phyloP scores from a whole-genome alignment of 768 basidiomycete species.

The Scleroderma bovista region DNA sequence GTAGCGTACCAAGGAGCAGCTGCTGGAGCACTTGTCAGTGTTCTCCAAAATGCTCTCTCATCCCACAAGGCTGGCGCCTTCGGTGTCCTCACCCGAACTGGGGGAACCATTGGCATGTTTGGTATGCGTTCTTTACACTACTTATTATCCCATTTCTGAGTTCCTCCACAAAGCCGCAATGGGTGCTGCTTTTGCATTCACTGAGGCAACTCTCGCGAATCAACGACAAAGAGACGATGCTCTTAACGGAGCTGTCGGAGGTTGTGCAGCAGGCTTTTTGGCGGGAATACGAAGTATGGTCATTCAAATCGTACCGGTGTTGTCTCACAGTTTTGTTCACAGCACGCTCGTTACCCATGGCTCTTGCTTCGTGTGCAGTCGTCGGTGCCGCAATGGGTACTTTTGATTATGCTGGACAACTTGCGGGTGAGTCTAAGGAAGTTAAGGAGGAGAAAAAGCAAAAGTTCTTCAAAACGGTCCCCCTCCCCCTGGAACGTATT shows the following conservation, averaged over 20 bases:
- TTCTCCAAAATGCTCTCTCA: constrained; percentile 75
- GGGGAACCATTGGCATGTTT: constrained; percentile 87
- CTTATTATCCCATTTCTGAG: background rate
- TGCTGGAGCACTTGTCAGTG: constrained; percentile 64
- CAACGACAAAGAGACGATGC: constrained; percentile 72
- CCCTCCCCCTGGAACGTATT: constrained; percentile 31
- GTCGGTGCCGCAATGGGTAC: constrained; percentile 77
- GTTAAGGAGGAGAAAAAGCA: constrained; percentile 63
- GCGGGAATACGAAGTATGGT: constrained; percentile 73
- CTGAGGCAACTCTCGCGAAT: constrained; percentile 79
- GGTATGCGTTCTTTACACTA: constrained; percentile 44
- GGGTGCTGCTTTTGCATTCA: constrained; percentile 81
- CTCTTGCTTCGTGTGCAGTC: constrained; percentile 70
- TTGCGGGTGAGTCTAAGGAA: constrained; percentile 42
- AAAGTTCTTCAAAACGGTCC: constrained; percentile 77
- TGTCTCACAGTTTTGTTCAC: constrained; percentile 11
- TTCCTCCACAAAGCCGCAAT: constrained; percentile 63
- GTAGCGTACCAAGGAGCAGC: constrained; percentile 60
- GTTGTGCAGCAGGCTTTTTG: constrained; percentile 90
- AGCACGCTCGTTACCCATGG: constrained; percentile 84
- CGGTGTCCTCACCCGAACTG: constrained; percentile 83
- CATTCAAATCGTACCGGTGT: constrained; percentile 16
- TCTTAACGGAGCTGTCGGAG: constrained; percentile 78
- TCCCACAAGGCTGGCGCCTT: constrained; percentile 73
- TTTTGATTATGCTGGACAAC: constrained; percentile 72